Base-by-base conservation (phyloP, 805 yeast genomes). In the Saturnispora halmiae region DNA sequence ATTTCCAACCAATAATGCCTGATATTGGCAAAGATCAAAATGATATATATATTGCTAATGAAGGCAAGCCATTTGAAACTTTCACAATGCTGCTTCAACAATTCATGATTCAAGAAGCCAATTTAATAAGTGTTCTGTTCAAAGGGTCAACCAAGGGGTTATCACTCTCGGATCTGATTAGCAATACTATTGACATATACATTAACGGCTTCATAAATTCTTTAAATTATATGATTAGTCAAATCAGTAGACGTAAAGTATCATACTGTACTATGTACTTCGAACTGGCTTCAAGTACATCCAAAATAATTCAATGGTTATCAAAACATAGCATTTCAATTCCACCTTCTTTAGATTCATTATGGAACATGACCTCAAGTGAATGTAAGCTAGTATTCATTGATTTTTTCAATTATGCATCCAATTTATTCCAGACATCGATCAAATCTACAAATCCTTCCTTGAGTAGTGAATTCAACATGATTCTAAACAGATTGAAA, bases 401-500 rank as follows among this genome's bases (percentile, higher is more conserved):
- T 59, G 39, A 83, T 41, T 67, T 76, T 36, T 66, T 85, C 42
- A 61, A 61, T 34, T 71, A 67, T 45, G 76, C 83, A 24, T 83
- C 38, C 16, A 34, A 21, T 28, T 27, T 40, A 20, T 40, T 40
- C 22, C 38, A 34, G 29, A 29, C 42, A 14, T 33, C 42, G 10
- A 3, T 27, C 4, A 33, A 34, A 24, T 27, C 32, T 15, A n/a
- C 15, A 3, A 15, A 34, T 18, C 42, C 42, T 11, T 34, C 42
- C 11, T 34, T 40, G n/a, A 25, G 32, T 13, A 34, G 38, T 29
- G 42, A 40, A 19, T 40, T 34, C 71, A 82, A 32, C 87, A 79
- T 51, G 69, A 77, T 13, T 7, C 73, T 83, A 65, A 75, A 87
- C 1, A 69, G 77, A 44, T 61, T 86, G 38, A 67, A 85, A 34